These are phyloP conservation scores for Trypanosoma congolense DNA, from an alignment of 208 protist genomes.

Conservation along the genomic window DNA sequence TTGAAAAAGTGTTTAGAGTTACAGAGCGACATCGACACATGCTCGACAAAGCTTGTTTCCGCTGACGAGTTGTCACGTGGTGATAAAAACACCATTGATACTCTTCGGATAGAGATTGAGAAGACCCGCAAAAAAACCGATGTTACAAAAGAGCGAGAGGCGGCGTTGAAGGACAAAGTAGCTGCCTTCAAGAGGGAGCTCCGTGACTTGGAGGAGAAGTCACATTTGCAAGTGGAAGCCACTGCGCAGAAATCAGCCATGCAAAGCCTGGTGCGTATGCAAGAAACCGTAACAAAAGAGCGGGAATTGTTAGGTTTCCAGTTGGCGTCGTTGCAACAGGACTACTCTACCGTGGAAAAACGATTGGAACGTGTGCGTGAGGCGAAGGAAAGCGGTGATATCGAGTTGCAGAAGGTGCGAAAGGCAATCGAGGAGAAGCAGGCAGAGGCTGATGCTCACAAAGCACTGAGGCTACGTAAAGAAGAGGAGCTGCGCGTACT, in stretches of 20 bases:
- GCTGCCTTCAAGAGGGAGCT: conserved; percentile 92
- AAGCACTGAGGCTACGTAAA: conserved; percentile 57
- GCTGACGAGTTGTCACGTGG: conserved; percentile 92
- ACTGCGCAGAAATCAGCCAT: conserved; percentile 92
- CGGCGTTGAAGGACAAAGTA: conserved; percentile 91
- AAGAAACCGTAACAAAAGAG: conserved; percentile 91
- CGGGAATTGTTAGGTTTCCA: conserved; percentile 74
- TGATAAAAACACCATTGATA: conserved; percentile 93
- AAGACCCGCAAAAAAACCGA: conserved; percentile 93
- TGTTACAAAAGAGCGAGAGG: conserved; percentile 91
- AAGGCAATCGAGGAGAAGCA: conserved; percentile 43
- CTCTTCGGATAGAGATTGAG: conserved; percentile 91
- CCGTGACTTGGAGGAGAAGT: conserved; percentile 82
- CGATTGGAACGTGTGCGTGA: conserved; percentile 45
- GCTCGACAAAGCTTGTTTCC: conserved; percentile 90
- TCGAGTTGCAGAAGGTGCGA: conserved; percentile 36
- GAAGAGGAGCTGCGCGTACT: conserved; percentile 76
- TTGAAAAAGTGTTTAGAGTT: conserved; percentile 94
- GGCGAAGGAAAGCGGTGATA: conserved; percentile 40
- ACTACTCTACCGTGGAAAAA: conserved; percentile 36
- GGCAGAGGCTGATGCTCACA: conserved; percentile 51
- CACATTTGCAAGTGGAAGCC: conserved; percentile 83
- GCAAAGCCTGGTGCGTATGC: conserved; percentile 86
- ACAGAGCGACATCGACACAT: conserved; percentile 93
- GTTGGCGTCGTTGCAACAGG: conserved; percentile 40